Percentiles rank a stretch among this genome's conserved stretches.
Conservation (phyloP, 768 basidiomycete species). For the Trametes maxima region DNA sequence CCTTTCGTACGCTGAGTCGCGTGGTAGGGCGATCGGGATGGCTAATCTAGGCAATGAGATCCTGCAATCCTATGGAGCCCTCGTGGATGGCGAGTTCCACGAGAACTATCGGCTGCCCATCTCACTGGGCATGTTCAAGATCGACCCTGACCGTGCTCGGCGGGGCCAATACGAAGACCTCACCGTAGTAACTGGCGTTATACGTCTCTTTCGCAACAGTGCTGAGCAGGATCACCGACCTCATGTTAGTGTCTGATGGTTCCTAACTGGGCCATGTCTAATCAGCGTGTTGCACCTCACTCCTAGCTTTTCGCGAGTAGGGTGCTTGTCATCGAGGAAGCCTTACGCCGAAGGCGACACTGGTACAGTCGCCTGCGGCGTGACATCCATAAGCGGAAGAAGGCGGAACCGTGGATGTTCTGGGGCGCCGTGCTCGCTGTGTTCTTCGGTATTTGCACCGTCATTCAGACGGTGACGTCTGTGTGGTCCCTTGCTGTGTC, state of each 20-base stretch:
- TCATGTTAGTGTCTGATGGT: neutral
- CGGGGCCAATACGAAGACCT: conserved; percentile 15
- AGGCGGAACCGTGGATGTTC: conserved; percentile 23
- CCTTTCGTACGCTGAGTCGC: too few species aligned
- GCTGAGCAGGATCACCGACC: conserved; percentile 1
- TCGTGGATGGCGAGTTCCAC: conserved; percentile 13
- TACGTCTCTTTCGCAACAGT: conserved; percentile 2
- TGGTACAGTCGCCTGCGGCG: conserved; percentile 18
- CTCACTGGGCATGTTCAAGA: conserved; percentile 20
- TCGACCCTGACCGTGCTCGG: conserved; percentile 2
- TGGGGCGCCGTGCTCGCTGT: conserved; percentile 23
- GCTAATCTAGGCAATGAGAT: conserved; percentile 3
- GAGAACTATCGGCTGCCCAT: conserved; percentile 16
- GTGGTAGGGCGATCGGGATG: conserved; percentile 16
- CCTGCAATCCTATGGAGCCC: conserved; percentile 13
- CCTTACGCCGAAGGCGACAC: conserved; percentile 9
- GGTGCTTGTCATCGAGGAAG: conserved; percentile 4
- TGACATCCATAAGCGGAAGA: conserved; percentile 19
- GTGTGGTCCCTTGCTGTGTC: conserved; percentile 15
- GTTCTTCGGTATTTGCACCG: conserved; percentile 23
- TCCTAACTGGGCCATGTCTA: neutral
- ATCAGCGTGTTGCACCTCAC: neutral
- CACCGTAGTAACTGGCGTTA: conserved; percentile 10
- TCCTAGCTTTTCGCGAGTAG: conserved; percentile 15
- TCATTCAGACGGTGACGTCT: conserved; percentile 24